Evolutionary conservation across 2,329 filamentous ascomycete genomes (phyloP), one percentile per base, ranked within the genome.

Genomic region (Alternaria ventricosa): DNA sequence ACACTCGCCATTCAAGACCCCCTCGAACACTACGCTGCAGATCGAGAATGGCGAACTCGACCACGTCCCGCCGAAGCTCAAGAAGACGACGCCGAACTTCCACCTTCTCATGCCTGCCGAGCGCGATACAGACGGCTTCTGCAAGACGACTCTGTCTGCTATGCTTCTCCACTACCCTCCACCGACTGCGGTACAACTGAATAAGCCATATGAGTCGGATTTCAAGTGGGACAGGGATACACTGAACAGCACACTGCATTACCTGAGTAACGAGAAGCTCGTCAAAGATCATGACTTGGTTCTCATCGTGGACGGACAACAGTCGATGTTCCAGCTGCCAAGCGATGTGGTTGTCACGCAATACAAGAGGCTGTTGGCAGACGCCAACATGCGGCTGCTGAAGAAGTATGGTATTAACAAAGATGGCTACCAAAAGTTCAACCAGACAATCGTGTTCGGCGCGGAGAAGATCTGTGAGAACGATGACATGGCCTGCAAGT

Each of bases 261-360:
- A 85, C 60, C 76, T 89, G 27, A 79, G 81, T 12, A 80, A 82
- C 53, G 80, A 78, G 28, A 82, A 82, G 36, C 73, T 82, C n/a
- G 81, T 87, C 18, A 79, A 82, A 23, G 83, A 89, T 60, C 82
- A 87, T 20, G 90, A 92, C 73, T 77, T 92, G 27, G 84, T 90
- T 8, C 78, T 91, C 61, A 82, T 91, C 50, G 83, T 89, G 6
- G 89, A 92, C 73, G 88, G 86, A 1, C 85, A 87, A 73, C 88
- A 91, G 62, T 83, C 88, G 1, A 88, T 88, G 80, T 87, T 91
- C 63, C 90, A 92, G 74, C 80, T 92, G 3, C 88, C 89, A 0
- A 85, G 87, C 3, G 86, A 89, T 45, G 82, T 91, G 20, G 79
- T 92, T 67, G 84, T 92, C 25, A 80, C 85, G 66, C 84, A 89